phyloP scores from a whole-genome alignment of 2,329 filamentous ascomycete species.

The Trichoderma koningii region DNA sequence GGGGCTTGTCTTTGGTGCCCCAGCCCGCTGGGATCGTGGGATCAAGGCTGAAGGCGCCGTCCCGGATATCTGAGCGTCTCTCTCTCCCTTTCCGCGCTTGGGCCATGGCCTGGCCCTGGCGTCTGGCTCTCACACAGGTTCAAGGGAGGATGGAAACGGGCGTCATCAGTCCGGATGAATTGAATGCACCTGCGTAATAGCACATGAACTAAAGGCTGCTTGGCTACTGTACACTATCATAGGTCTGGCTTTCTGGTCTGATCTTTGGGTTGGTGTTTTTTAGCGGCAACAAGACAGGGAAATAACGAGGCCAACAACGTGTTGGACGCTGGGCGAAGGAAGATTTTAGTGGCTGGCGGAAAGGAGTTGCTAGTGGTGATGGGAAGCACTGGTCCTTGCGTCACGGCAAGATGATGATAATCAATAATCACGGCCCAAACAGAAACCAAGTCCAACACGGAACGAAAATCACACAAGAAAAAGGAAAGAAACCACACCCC shows the following conservation, averaged over 20 bases:
- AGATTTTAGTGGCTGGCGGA: conserved; percentile 19
- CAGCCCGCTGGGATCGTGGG: background rate
- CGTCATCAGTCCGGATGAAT: too few species aligned
- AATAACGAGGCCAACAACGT: conserved; percentile 12
- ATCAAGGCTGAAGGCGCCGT: conserved; percentile 19
- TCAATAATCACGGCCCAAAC: background rate
- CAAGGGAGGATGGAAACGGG: too few species aligned
- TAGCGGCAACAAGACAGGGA: background rate
- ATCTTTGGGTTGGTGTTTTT: background rate
- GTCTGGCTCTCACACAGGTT: too few species aligned
- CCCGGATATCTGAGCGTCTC: background rate
- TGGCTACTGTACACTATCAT: too few species aligned
- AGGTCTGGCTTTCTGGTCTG: too few species aligned
- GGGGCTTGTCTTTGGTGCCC: background rate
- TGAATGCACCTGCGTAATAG: too few species aligned
- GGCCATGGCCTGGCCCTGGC: background rate
- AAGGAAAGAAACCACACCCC: conserved; percentile 8
- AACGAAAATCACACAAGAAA: background rate
- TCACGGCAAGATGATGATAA: background rate
- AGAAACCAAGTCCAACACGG: background rate
- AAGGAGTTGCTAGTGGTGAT: background rate
- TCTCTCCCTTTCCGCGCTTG: background rate
- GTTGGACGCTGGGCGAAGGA: conserved; percentile 14
- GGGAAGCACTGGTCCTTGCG: background rate
- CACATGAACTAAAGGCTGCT: too few species aligned